These are phyloP conservation scores for Cerrena zonata DNA, from an alignment of 1,284 basidiomycete genomes.

Conservation along the genomic window DNA sequence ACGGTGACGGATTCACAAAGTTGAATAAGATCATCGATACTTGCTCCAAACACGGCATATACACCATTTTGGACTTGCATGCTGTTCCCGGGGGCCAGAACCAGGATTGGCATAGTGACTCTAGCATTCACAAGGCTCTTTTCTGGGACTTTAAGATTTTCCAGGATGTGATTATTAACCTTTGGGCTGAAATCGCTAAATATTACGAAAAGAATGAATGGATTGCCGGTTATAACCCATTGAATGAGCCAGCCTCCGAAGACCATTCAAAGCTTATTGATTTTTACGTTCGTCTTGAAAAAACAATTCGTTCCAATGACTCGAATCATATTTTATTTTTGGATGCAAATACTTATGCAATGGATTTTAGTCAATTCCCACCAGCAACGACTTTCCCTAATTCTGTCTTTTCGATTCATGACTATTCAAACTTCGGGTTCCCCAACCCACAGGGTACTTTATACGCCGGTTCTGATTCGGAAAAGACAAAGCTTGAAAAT, in stretches of 20 bases:
- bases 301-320: constrained; percentile 61
- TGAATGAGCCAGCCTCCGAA: constrained; percentile 71
- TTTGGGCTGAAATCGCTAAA: constrained; percentile 64
- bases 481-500: constrained; percentile 44
- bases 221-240: constrained; percentile 70
- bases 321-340: constrained; percentile 59
- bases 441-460: constrained; percentile 46
- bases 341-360: constrained; percentile 74
- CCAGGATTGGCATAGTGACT: constrained; percentile 51
- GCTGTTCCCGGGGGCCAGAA: constrained; percentile 60
- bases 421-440: constrained; percentile 69
- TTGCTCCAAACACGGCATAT: constrained; percentile 54
- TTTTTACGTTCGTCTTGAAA: constrained; percentile 60
- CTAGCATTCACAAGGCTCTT: constrained; percentile 47
- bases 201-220: constrained; percentile 56
- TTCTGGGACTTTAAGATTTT: constrained; percentile 76
- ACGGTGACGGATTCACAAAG: constrained; percentile 58
- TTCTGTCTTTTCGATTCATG: constrained; percentile 74
- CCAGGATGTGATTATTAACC: constrained; percentile 64
- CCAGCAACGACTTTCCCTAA: constrained; percentile 45
- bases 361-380: constrained; percentile 70
- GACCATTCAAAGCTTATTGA: constrained; percentile 44
- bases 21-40: constrained; percentile 54
- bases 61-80: constrained; percentile 62
- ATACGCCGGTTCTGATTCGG: constrained; percentile 49